Evolutionary conservation across 352 stramenopile genomes (phyloP), one percentile per base, ranked within the genome.

Genomic region (Pythium scleroteichum): DNA sequence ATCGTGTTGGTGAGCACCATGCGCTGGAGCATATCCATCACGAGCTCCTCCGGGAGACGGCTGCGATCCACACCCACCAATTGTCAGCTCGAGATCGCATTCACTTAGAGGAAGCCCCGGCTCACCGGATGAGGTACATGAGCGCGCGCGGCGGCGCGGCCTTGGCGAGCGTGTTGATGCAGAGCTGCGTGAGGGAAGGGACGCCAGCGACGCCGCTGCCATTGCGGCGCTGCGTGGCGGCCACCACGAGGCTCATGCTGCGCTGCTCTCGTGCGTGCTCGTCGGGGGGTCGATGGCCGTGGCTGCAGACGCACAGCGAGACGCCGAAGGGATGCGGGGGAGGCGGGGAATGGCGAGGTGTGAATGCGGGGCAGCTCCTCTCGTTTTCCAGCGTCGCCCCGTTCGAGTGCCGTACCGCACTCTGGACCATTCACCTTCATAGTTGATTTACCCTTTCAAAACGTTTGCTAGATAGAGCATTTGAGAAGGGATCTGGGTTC

Each of bases 21-120:
- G 44, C 76, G 73, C 29, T 79, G 67, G 41, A 95, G 56, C 53
- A 94, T 54, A 35, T 62, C 86, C 71, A 89, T 82, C 51, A 90
- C 86, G 17, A 95, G 72, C 64, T 95, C 86, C 58, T 95, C 82
- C 10, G 86, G 86, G 4, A 95, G 59, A 6, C 82, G 81, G 23
- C 85, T 95, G n/a, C n/a, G n/a, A n/a, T n/a, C n/a, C n/a, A n/a
- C n/a, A n/a, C n/a, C n/a, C n/a, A n/a, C n/a, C n/a, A n/a, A n/a
- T n/a, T n/a, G n/a, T n/a, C n/a, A n/a, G n/a, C n/a, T n/a, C n/a
- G n/a, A n/a, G n/a, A n/a, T n/a, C n/a, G n/a, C n/a, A n/a, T n/a
- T n/a, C n/a, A n/a, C n/a, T n/a, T n/a, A n/a, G n/a, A n/a, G n/a
- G n/a, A n/a, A n/a, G n/a, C n/a, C n/a, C n/a, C n/a, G 22, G 75